phyloP scores from a whole-genome alignment of 1,139 yeast genomes.

The Diutina siamensis region DNA sequence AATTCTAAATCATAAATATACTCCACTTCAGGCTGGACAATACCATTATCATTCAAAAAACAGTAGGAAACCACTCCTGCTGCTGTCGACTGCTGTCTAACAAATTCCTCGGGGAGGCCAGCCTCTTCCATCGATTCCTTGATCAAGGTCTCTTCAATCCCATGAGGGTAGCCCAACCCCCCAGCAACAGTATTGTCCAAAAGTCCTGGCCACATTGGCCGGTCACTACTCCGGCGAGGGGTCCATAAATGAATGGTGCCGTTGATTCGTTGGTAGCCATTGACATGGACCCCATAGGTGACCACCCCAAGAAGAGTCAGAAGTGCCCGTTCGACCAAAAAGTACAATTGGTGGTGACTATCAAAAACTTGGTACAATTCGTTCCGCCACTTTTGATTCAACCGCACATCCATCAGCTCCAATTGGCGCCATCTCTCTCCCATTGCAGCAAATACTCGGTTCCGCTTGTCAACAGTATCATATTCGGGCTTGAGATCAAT shows the following conservation, averaged over 20 bases:
- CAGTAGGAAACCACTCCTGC: conserved; percentile 62
- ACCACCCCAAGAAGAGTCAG: conserved; percentile 75
- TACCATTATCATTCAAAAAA: conserved; percentile 8
- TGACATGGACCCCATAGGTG: conserved; percentile 83
- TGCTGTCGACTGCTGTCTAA: conserved; percentile 29
- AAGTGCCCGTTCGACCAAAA: conserved; percentile 68
- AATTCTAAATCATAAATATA: conserved; percentile 64
- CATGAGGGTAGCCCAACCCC: conserved; percentile 77
- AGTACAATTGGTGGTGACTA: conserved; percentile 43
- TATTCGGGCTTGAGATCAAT: conserved; percentile 26
- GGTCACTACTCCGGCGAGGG: conserved; percentile 65
- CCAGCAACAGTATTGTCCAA: conserved; percentile 94
- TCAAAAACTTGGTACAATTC: conserved; percentile 69
- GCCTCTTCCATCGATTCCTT: conserved; percentile 93
- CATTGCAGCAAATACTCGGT: conserved; percentile 28
- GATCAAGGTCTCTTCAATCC: conserved; percentile 61
- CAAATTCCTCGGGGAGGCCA: conserved; percentile 47
- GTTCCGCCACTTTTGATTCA: conserved; percentile 70
- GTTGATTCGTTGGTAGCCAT: conserved; percentile 45
- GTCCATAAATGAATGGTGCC: conserved; percentile 63
- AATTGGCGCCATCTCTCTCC: conserved; percentile 37
- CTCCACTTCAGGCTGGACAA: conserved; percentile 85
- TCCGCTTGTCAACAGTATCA: conserved; percentile 37
- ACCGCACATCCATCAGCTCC: conserved; percentile 18
- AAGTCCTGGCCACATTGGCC: conserved; percentile 84